Evolutionary conservation across 495 filamentous ascomycete species (phyloP).

Genomic region (Penicillium paradoxum): DNA sequence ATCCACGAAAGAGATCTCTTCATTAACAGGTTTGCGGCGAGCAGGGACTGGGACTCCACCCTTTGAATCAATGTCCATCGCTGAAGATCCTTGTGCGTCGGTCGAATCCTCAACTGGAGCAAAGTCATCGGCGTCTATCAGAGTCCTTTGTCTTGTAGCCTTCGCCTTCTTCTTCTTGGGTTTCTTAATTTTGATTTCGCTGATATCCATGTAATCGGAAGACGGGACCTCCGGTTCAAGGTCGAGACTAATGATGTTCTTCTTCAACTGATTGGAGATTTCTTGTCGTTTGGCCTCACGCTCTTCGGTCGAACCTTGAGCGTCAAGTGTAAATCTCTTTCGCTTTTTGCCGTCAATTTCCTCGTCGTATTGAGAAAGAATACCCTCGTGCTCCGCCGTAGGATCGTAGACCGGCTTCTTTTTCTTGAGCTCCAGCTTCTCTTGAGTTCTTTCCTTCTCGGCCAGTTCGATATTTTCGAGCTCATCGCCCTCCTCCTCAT

Average conservation of each 20-base stretch:
- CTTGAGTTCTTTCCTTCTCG: slow-evolving; percentile 70
- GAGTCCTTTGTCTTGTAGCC: slow-evolving; percentile 60
- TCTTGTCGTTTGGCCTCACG: slow-evolving; percentile 54
- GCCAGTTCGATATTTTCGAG: slow-evolving; percentile 75
- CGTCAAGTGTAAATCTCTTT: slow-evolving; percentile 82
- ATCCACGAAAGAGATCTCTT: slow-evolving; percentile 71
- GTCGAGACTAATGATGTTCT: slow-evolving; percentile 71
- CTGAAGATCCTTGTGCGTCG: slow-evolving; percentile 40
- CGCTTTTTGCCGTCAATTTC: slow-evolving; percentile 89
- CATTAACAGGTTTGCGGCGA: slow-evolving; percentile 56
- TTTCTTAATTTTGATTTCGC: slow-evolving; percentile 84
- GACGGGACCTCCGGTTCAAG: slow-evolving; percentile 56
- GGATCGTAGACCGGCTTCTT: slow-evolving; percentile 88
- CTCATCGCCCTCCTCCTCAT: slow-evolving; percentile 89
- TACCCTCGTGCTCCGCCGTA: slow-evolving; percentile 56
- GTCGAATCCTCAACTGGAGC: slow-evolving; percentile 45
- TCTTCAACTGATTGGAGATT: slow-evolving; percentile 56
- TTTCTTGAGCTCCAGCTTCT: slow-evolving; percentile 83
- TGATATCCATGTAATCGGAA: slow-evolving; percentile 85
- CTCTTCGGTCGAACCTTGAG: slow-evolving; percentile 58
- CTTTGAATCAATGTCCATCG: slow-evolving; percentile 74
- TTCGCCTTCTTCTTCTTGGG: slow-evolving; percentile 90
- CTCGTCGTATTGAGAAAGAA: slow-evolving; percentile 90
- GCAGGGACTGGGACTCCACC: slow-evolving; percentile 31
- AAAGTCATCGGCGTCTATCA: slow-evolving; percentile 74